These are phyloP conservation scores for Geranium incanum DNA, from an alignment of 441 rosid genomes.

Conservation along the genomic window DNA sequence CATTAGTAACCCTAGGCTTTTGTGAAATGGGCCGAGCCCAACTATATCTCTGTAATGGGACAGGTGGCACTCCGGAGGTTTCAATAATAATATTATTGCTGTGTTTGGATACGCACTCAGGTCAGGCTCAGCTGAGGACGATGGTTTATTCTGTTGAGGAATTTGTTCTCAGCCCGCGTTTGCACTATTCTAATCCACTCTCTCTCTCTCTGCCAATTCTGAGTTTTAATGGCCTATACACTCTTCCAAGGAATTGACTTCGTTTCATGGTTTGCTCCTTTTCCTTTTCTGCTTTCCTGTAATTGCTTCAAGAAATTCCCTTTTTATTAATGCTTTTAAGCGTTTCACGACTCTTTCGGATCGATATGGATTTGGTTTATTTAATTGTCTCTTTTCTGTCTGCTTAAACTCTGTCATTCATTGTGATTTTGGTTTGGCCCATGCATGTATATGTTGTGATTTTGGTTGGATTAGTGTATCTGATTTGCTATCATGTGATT, in stretches of 20 bases:
- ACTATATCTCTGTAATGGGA: too few relatives aligned
- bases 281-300: not conserved
- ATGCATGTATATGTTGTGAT: not conserved
- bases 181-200: too few relatives aligned
- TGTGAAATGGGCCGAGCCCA: too few relatives aligned
- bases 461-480: not conserved
- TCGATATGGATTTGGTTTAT: not conserved
- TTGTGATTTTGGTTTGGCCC: not conserved
- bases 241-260: not conserved
- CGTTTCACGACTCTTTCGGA: not conserved
- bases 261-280: not conserved
- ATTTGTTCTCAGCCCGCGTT: not conserved
- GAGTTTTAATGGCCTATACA: not conserved
- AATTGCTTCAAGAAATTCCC: not conserved
- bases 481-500: not conserved
- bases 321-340: not conserved
- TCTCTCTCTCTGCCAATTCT: not conserved
- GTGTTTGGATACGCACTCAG: not conserved
- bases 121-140: not conserved
- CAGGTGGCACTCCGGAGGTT: too few relatives aligned
- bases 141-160: not conserved
- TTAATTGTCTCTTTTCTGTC: not conserved
- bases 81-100: too few relatives aligned
- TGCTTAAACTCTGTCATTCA: not conserved
- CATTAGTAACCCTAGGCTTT: too few relatives aligned